Evolutionary conservation across 441 rosid species (phyloP).

Genomic region (Pelargonium cotyledonis): DNA sequence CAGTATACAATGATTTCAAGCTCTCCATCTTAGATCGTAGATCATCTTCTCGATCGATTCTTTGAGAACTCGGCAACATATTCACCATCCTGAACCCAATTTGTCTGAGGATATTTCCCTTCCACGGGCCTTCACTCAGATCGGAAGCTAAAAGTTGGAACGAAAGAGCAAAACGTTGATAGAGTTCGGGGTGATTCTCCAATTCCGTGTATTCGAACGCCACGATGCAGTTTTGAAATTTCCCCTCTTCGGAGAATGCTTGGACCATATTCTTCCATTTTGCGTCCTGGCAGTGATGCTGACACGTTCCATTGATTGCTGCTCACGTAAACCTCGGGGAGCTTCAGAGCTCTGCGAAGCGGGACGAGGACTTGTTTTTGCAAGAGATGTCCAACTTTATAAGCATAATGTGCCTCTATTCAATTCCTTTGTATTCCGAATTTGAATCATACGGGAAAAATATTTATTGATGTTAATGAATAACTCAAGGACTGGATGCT

Average conservation of each 20-base stretch:
- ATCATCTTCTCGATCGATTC: not conserved
- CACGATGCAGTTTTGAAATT: not conserved
- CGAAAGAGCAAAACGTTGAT: not conserved
- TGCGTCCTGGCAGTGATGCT: not conserved
- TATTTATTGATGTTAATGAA: too few species aligned
- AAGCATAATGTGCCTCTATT: not conserved
- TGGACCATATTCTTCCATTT: not conserved
- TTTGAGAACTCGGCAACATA: not conserved
- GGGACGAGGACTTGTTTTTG: too few species aligned
- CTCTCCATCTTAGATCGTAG: not conserved
- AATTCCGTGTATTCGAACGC: not conserved
- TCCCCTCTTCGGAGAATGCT: not conserved
- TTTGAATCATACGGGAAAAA: not conserved
- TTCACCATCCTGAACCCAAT: not conserved
- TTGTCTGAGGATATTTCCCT: not conserved
- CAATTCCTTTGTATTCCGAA: not conserved
- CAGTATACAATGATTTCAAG: not conserved
- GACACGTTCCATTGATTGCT: not conserved
- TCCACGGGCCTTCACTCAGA: not conserved
- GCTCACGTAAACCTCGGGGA: not conserved
- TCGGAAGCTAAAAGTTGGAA: not conserved
- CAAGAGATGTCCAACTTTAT: too few species aligned
- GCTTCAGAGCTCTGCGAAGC: not conserved
- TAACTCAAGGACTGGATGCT: too few species aligned
- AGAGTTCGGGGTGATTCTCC: not conserved